Evolutionary conservation across 2,329 filamentous ascomycete species (phyloP), one percentile per base, ranked within the genome.

Genomic region (Rhynchosporium agropyri): DNA sequence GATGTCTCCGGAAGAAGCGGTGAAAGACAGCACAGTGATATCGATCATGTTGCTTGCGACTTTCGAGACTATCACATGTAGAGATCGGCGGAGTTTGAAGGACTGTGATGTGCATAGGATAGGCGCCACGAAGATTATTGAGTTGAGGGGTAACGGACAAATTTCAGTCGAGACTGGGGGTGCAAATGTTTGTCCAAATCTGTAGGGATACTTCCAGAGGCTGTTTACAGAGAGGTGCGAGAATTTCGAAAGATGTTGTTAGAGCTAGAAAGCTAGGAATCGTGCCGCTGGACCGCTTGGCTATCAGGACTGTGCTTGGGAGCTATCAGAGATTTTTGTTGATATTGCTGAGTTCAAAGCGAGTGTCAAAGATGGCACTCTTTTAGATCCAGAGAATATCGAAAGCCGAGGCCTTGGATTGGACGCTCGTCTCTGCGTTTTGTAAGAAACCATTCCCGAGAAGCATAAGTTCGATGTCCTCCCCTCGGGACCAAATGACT

Each of bases 21-120:
- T 58, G 4, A 58, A 58, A 49, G 55, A 58, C 15, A 58, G 7
- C 42, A 58, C 43, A 2, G 28, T 58, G n/a, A 36, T 46, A 2
- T 58, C 55, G 10, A 58, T 58, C 31, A 45, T 58, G 40, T 15
- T 46, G 13, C 42, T 58, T 48, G 43, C 55, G 9, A 38, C 33
- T 9, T 48, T 58, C 28, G 55, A 58, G 28, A 28, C 55, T 5
- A 58, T 58, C n/a, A 53, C 50, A 26, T 53, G 50, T 33, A 38
- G n/a, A 38, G 33, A 53, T 26, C 50, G 38, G 9, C 36, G 26
- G n/a, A 38, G 15, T 26, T 26, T 53, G 7, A 12, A 20, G 8
- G 50, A 53, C n/a, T 53, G 50, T n/a, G 50, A 53, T 38, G 38
- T 53, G 33, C 50, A 40, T 40, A 40, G 31, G 6, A 53, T 28